Evolutionary conservation across 2,329 filamentous ascomycete genomes (phyloP), one percentile per base, ranked within the genome.

Genomic region (Balansia obtecta): DNA sequence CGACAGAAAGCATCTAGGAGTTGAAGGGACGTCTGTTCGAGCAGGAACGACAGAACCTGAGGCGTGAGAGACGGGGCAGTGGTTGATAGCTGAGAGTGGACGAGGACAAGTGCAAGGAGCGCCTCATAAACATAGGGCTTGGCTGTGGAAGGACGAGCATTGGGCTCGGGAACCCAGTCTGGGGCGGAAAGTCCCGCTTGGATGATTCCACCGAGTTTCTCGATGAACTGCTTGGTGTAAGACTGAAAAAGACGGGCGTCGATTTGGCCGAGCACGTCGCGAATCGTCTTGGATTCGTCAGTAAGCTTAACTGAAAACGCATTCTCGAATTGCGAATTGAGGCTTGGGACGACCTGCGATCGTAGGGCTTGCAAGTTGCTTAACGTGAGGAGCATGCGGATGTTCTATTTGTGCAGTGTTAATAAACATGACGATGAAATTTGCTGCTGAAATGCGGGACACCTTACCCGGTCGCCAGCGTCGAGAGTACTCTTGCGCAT

Each of bases 301-400:
- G 89, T 94, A 53, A 98, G 77, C 62, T 94, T 94, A 55, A 97
- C 88, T 1, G 87, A 89, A 68, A 98, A 98, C 50, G 88, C 81
- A 46, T 87, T 89, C 64, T 98, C 93, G 61, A 97, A 98, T 61
- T 93, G 86, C 4, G 85, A 80, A 63, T 95, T 87, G n/a, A 98
- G 77, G 57, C 83, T 83, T 0, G 91, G 91, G 1, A 97, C 86
- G 33, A 91, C 79, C 54, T 93, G 83, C 22, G 82, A 76, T 52
- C 88, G 85, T 38, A 98, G 80, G 22, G 85, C 78, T 61, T 91
- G 85, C 53, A 98, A 80, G 64, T 98, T 98, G 63, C 87, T 93
- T 27, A 98, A 76, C 1, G 93, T 98, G 48, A 98, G 74, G 41
- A 98, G 84, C 77, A 96, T 91, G 55, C 93, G 88, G 46, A 95